Evolutionary conservation across 371 early-diverging fungal species (phyloP).

Genomic region (Mucor racemosus): DNA sequence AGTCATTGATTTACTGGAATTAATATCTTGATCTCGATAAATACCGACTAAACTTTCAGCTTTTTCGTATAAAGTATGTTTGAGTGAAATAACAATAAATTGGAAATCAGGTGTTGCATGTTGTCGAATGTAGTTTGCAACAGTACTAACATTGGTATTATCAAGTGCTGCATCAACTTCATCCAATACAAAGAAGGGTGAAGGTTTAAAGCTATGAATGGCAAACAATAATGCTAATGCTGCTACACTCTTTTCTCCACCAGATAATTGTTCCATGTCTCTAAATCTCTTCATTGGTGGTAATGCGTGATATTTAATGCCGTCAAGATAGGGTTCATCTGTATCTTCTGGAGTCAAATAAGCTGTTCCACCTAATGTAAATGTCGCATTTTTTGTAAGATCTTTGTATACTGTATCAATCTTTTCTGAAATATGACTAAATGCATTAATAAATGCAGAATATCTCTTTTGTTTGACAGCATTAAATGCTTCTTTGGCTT

Average conservation of each 20-base stretch:
- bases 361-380: constrained; percentile 95
- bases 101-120: constrained; percentile 75
- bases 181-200: constrained; percentile 99
- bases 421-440: constrained; percentile 83
- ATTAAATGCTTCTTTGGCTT: constrained; percentile 81
- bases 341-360: constrained; percentile 93
- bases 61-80: constrained; percentile 92
- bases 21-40: constrained; percentile 89
- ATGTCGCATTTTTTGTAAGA: constrained; percentile 79
- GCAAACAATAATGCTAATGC: constrained; percentile 98
- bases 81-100: constrained; percentile 99
- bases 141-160: constrained; percentile 93
- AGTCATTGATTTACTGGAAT: constrained; percentile 86
- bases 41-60: constrained; percentile 97
- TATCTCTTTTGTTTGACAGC: constrained; percentile 83
- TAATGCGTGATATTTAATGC: constrained; percentile 98
- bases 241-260: constrained; percentile 99
- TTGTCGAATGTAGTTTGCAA: constrained; percentile 88
- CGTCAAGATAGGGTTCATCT: constrained; percentile 95
- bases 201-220: constrained; percentile 92
- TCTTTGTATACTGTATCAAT: constrained; percentile 97
- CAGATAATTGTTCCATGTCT: constrained; percentile 98
- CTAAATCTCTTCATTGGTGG: constrained; percentile 99
- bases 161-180: constrained; percentile 99
- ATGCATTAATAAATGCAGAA: constrained; percentile 86